Evolutionary conservation across 805 yeast genomes (phyloP).

Genomic region (Hanseniaspora mollemarum): DNA sequence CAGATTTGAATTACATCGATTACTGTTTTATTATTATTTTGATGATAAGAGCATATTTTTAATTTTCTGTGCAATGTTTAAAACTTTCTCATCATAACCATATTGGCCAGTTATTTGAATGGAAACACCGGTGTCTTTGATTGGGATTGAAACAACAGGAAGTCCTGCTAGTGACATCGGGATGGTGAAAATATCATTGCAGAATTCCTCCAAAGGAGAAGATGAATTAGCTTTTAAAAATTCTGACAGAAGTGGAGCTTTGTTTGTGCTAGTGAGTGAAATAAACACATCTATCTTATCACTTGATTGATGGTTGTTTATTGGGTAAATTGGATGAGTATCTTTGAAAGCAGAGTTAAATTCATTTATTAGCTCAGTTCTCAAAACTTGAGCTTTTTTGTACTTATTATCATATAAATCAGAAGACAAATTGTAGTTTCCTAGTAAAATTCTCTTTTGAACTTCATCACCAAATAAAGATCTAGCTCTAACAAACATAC

Average conservation of each 20-base stretch:
- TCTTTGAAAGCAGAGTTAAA: conserved; percentile 52
- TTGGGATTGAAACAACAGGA: conserved; percentile 74
- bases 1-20: background rate
- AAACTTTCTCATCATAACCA: conserved; percentile 62
- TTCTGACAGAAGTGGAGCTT: conserved; percentile 45
- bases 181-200: conserved; percentile 75
- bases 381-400: conserved; percentile 57
- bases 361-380: conserved; percentile 51
- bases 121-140: conserved; percentile 37
- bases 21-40: no score
- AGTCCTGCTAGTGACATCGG: conserved; percentile 88
- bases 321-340: conserved; percentile 34
- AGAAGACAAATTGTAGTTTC: conserved; percentile 75
- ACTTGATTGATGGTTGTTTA: conserved; percentile 15
- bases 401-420: conserved; percentile 61
- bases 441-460: conserved; percentile 67
- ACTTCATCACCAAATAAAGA: conserved; percentile 67
- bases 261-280: conserved; percentile 56
- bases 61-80: conserved; percentile 31
- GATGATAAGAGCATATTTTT: background rate
- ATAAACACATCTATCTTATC: conserved; percentile 56
- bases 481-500: conserved; percentile 50
- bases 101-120: conserved; percentile 76
- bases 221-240: conserved; percentile 30
- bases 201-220: conserved; percentile 49